Evolutionary conservation across 495 filamentous ascomycete species (phyloP).

Genomic region (Echria macrotheca): DNA sequence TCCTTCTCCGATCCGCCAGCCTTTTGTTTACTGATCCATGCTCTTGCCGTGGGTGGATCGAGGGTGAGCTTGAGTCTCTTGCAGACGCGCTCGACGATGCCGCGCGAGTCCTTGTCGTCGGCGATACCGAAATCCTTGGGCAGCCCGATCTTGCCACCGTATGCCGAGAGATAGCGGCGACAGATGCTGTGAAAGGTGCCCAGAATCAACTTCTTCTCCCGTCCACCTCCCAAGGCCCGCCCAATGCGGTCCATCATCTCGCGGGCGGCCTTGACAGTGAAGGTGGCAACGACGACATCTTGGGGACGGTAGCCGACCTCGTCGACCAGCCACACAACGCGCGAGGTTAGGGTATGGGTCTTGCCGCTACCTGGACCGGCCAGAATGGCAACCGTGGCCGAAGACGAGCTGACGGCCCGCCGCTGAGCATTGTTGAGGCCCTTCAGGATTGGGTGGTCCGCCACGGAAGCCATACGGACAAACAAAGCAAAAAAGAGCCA

Average conservation of each 20-base stretch:
- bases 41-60: slow-evolving; percentile 61
- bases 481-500: not conserved
- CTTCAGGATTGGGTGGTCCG: slow-evolving; percentile 40
- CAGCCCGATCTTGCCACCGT: slow-evolving; percentile 82
- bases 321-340: slow-evolving; percentile 90
- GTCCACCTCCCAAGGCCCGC: slow-evolving; percentile 67
- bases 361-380: slow-evolving; percentile 83
- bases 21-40: slow-evolving; percentile 82
- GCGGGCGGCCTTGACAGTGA: slow-evolving; percentile 92
- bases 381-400: slow-evolving; percentile 80
- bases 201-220: slow-evolving; percentile 73
- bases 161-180: slow-evolving; percentile 74
- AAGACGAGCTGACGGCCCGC: slow-evolving; percentile 74
- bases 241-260: slow-evolving; percentile 92
- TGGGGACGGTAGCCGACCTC: slow-evolving; percentile 71
- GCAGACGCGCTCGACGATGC: slow-evolving; percentile 74
- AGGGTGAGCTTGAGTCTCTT: slow-evolving; percentile 64
- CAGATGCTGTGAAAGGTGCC: slow-evolving; percentile 97
- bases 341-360: slow-evolving; percentile 91
- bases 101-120: slow-evolving; percentile 72
- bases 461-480: slow-evolving; percentile 2
- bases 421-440: slow-evolving; percentile 81
- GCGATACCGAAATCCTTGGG: slow-evolving; percentile 87
- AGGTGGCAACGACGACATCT: slow-evolving; percentile 95
- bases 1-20: slow-evolving; percentile 55